These are phyloP conservation scores for Globisporangium camurandrum DNA, from an alignment of 352 stramenopile genomes.

Conservation along the genomic window DNA sequence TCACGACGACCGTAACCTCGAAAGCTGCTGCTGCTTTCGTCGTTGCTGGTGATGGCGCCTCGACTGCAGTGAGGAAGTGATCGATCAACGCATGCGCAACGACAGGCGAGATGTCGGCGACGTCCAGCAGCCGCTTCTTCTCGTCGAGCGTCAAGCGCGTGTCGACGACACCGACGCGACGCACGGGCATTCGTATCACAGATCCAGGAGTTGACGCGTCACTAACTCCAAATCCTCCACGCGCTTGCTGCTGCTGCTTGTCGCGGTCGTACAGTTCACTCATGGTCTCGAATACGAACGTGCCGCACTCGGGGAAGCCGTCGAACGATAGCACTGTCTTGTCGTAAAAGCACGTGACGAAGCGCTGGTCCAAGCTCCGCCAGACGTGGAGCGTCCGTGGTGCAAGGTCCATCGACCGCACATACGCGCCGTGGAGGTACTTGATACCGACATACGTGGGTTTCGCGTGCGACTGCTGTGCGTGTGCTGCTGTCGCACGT, in stretches of 20 bases:
- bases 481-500: background rate
- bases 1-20: conserved; percentile 1
- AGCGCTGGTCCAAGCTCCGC: conserved; percentile 14
- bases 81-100: conserved; percentile 13
- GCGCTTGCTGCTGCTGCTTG: no score
- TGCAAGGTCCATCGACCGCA: conserved; percentile 16
- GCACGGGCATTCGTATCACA: background rate
- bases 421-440: conserved; percentile 18
- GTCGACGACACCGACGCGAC: conserved; percentile 5
- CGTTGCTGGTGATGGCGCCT: background rate
- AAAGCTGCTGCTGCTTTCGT: background rate
- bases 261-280: conserved; percentile 18
- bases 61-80: conserved; percentile 9
- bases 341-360: conserved; percentile 16
- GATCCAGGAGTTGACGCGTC: background rate
- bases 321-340: conserved; percentile 15
- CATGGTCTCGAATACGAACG: conserved; percentile 21
- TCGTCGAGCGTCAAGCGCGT: conserved; percentile 14
- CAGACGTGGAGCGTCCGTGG: conserved; percentile 8
- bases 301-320: conserved; percentile 18
- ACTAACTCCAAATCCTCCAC: no score
- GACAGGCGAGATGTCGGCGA: conserved; percentile 12
- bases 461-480: background rate
- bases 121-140: conserved; percentile 15
- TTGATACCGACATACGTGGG: conserved; percentile 17